A percentile compares a stretch with the other conserved stretches of the same genome.
Conservation (phyloP, 495 filamentous ascomycete species). For the Penicillium cataractarum region DNA sequence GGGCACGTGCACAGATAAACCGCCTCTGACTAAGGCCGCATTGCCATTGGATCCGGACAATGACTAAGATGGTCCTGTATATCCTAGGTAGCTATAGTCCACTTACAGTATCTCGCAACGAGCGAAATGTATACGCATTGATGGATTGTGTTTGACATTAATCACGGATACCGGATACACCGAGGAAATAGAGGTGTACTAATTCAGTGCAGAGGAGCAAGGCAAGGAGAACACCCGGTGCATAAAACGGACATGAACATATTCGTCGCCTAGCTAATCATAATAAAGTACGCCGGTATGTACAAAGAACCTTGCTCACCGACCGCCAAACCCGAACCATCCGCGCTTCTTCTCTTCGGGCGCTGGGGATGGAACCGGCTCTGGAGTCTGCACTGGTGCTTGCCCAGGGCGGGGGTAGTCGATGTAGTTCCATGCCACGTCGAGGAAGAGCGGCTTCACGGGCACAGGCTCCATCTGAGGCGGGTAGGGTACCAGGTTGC, state of each 20-base stretch:
- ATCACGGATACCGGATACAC: not conserved
- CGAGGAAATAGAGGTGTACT: not conserved
- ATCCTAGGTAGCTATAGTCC: no score
- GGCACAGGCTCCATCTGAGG: conserved; percentile 81
- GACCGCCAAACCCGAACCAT: conserved; percentile 90
- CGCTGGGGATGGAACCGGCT: conserved; percentile 12
- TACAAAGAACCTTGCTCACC: conserved; percentile 44
- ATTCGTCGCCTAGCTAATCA: not conserved
- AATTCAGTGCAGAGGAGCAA: not conserved
- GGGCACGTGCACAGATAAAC: conserved; percentile 17
- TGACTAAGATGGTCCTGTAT: not conserved
- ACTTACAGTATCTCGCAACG: no score
- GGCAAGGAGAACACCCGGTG: not conserved
- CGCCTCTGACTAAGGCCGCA: conserved; percentile 7
- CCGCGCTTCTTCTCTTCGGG: conserved; percentile 65
- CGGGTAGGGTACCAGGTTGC: conserved; percentile 83
- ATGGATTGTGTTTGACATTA: no score
- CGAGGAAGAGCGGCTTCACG: conserved; percentile 94
- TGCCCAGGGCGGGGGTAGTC: conserved; percentile 72
- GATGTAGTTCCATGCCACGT: conserved; percentile 98
- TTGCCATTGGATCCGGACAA: conserved; percentile 4
- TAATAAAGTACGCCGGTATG: not conserved
- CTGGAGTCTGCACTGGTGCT: conserved; percentile 28
- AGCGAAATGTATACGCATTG: not conserved
- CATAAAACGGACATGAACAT: conserved; percentile 1